Evolutionary conservation across 495 filamentous ascomycete species (phyloP).

Genomic region (Penicillium pancosmium): DNA sequence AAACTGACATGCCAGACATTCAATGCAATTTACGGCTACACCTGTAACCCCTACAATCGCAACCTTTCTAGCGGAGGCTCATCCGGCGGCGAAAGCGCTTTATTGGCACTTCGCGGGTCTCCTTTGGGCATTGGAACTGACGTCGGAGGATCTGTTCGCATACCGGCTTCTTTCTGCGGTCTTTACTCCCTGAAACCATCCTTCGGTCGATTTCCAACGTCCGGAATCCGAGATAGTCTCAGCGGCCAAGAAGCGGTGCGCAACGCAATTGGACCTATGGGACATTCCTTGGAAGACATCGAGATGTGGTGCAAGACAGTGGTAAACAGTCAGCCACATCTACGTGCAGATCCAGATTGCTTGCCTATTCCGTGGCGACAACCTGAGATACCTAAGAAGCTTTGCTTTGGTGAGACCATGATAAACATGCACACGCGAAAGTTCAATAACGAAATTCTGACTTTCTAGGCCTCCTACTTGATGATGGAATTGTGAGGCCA

Average conservation of each 20-base stretch:
- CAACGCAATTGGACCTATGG: conserved; percentile 7
- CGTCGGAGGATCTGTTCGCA: conserved; percentile 33
- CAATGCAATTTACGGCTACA: conserved; percentile 57
- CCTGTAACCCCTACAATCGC: conserved; percentile 54
- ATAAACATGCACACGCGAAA: too few species aligned
- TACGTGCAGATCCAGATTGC: conserved; percentile 3
- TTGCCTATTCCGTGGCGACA: conserved; percentile 4
- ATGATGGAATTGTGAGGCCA: conserved; percentile 6
- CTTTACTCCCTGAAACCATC: conserved; percentile 7
- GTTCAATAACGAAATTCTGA: background rate
- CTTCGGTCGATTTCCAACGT: conserved; percentile 1
- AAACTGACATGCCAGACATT: conserved; percentile 34
- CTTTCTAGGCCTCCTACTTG: background rate
- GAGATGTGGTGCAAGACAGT: conserved; percentile 5
- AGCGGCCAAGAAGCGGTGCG: conserved; percentile 4
- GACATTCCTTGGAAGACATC: background rate
- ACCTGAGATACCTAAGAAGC: background rate
- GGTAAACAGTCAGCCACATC: background rate
- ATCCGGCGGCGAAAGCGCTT: conserved; percentile 59
- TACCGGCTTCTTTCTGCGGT: conserved; percentile 4
- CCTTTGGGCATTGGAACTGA: conserved; percentile 60
- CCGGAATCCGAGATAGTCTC: background rate
- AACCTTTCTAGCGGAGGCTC: conserved; percentile 54
- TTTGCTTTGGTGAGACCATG: conserved; percentile 3
- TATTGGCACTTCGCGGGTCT: conserved; percentile 54